Conservation (phyloP, 1,284 basidiomycete genomes). For the Ustilago shanxiensis region DNA sequence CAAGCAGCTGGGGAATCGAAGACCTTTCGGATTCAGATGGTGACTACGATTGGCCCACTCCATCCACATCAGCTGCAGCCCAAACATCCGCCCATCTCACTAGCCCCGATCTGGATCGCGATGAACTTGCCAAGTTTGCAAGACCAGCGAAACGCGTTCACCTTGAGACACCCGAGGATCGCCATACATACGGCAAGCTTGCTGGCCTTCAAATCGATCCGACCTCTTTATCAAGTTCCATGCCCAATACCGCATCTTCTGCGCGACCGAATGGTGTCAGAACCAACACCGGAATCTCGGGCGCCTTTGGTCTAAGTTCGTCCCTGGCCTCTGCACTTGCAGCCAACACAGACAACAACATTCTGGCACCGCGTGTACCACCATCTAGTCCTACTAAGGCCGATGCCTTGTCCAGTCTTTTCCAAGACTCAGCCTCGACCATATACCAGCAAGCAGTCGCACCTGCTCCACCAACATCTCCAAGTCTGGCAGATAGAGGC, state of each 20-base stretch:
- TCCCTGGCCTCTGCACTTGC: slow-evolving; percentile 22
- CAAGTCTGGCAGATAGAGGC: slow-evolving; percentile 15
- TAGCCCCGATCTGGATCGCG: slow-evolving; percentile 32
- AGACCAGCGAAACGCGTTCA: slow-evolving; percentile 39
- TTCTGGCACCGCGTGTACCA: slow-evolving; percentile 37
- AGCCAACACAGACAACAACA: slow-evolving; percentile 3
- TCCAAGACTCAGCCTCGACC: slow-evolving; percentile 17
- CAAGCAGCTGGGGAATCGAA: slow-evolving; percentile 51
- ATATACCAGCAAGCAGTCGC: slow-evolving; percentile 42
- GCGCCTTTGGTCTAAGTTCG: slow-evolving; percentile 39
- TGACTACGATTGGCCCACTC: slow-evolving; percentile 39
- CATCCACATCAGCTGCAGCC: neutral
- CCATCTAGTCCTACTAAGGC: slow-evolving; percentile 49
- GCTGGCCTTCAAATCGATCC: slow-evolving; percentile 48
- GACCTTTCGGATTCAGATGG: slow-evolving; percentile 52
- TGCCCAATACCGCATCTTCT: slow-evolving; percentile 12
- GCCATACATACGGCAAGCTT: slow-evolving; percentile 43
- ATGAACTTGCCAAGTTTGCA: slow-evolving; percentile 42
- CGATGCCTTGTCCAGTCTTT: slow-evolving; percentile 4
- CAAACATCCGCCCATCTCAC: slow-evolving; percentile 4
- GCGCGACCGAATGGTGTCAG: slow-evolving; percentile 9
- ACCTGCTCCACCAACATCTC: slow-evolving; percentile 46
- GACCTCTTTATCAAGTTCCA: slow-evolving; percentile 1
- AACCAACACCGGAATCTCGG: slow-evolving; percentile 37
- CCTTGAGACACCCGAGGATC: slow-evolving; percentile 45